phyloP scores from a whole-genome alignment of 257 asterid species.

The Cordia subcordata region DNA sequence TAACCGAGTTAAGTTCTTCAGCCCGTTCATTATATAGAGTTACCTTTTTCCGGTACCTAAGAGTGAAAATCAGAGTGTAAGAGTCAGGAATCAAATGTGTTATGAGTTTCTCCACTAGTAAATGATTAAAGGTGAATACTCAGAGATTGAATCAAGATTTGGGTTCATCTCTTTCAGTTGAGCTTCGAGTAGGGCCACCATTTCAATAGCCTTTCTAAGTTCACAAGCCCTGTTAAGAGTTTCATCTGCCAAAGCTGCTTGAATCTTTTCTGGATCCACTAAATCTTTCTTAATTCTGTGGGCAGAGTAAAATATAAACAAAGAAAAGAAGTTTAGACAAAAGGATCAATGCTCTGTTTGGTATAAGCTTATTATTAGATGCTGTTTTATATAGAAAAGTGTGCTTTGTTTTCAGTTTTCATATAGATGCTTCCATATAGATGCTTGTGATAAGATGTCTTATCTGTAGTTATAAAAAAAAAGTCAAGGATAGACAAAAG shows the following conservation, averaged over 20 bases:
- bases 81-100: not conserved
- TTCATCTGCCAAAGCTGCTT: constrained; percentile 53
- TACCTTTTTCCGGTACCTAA: constrained; percentile 77
- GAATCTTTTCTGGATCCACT: constrained; percentile 86
- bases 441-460: too few species aligned
- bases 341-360: too few species aligned
- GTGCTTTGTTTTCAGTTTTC: too few species aligned
- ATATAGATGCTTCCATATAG: too few species aligned
- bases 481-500: too few species aligned
- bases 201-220: constrained; percentile 75
- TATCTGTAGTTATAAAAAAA: too few species aligned
- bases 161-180: constrained; percentile 95
- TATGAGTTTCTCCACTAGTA: not conserved
- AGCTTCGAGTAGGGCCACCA: constrained; percentile 85
- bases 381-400: too few species aligned
- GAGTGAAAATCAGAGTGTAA: constrained; percentile 6
- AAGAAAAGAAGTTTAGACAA: not conserved
- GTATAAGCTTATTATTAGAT: too few species aligned
- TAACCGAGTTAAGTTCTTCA: constrained; percentile 74
- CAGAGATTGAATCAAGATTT: constrained; percentile 91
- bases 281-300: constrained; percentile 83
- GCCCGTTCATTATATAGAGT: constrained; percentile 75
- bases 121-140: constrained; percentile 43
- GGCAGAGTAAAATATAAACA: constrained; percentile 7
- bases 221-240: constrained; percentile 50